phyloP scores from a whole-genome alignment of 2,329 filamentous ascomycete species.

The Rhynchosporium secalis region DNA sequence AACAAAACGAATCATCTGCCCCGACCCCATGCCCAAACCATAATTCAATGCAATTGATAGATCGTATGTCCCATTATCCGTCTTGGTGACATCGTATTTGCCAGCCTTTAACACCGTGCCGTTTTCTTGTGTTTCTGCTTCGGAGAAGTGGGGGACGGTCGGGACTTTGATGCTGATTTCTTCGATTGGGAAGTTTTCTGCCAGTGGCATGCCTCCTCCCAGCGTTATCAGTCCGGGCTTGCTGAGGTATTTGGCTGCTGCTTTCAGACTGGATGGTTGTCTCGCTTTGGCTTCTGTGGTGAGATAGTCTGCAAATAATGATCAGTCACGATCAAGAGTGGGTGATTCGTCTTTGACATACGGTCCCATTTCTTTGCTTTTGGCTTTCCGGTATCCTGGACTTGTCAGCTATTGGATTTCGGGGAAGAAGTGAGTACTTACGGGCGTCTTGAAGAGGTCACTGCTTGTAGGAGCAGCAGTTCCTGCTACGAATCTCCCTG shows the following conservation, averaged over 20 bases:
- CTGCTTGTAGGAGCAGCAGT: constrained; percentile 76
- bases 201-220: constrained; percentile 85
- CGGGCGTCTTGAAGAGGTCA: constrained; percentile 78
- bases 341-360: constrained; percentile 49
- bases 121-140: constrained; percentile 60
- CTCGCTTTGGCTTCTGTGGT: constrained; percentile 61
- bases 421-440: constrained; percentile 42
- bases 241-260: constrained; percentile 75
- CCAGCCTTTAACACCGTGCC: constrained; percentile 66
- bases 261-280: constrained; percentile 74
- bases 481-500: constrained; percentile 71
- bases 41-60: constrained; percentile 92
- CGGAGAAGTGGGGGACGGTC: constrained; percentile 66
- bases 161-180: constrained; percentile 75
- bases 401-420: constrained; percentile 29
- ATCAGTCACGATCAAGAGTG: constrained; percentile 20
- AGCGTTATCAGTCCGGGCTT: constrained; percentile 85
- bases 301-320: constrained; percentile 48
- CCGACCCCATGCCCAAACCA: constrained; percentile 79
- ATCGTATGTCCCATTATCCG: constrained; percentile 58
- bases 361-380: constrained; percentile 82
- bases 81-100: constrained; percentile 78
- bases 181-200: constrained; percentile 91
- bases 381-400: constrained; percentile 60
- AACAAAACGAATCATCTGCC: constrained; percentile 85